Evolutionary conservation across 805 yeast genomes (phyloP).

Genomic region (Candida adriatica): DNA sequence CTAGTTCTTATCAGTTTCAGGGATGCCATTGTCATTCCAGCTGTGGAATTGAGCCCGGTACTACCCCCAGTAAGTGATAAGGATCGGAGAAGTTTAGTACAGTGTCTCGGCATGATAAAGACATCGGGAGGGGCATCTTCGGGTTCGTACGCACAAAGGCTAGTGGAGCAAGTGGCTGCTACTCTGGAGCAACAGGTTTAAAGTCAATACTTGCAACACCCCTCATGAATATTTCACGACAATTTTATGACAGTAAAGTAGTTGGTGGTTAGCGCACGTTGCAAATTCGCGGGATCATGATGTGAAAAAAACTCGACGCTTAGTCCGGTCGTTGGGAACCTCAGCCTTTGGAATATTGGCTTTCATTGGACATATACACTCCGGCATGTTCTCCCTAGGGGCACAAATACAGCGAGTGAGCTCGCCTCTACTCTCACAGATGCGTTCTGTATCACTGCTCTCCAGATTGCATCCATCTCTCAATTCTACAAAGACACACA

Average conservation of each 20-base stretch:
- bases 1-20: constrained; percentile 41
- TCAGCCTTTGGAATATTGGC: too few relatives aligned
- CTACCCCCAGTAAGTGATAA: constrained; percentile 24
- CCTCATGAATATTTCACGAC: too few relatives aligned
- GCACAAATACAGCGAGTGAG: not conserved
- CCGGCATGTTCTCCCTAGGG: not conserved
- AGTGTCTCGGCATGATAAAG: constrained; percentile 55
- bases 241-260: too few relatives aligned
- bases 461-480: constrained; percentile 52
- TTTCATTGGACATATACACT: too few relatives aligned
- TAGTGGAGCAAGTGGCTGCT: constrained; percentile 39
- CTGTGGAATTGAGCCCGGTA: constrained; percentile 35
- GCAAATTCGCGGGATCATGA: constrained; percentile 1
- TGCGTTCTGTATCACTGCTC: constrained; percentile 39
- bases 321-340: too few relatives aligned
- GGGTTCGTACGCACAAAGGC: constrained; percentile 46
- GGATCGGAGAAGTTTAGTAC: constrained; percentile 39
- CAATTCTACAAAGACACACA: constrained; percentile 53
- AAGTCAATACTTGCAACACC: too few relatives aligned
- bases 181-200: constrained; percentile 11
- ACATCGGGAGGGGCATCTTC: constrained; percentile 35
- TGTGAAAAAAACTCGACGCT: constrained; percentile 4
- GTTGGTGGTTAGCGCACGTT: constrained; percentile 1
- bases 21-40: constrained; percentile 46
- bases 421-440: constrained; percentile 6